Evolutionary conservation across 2,329 filamentous ascomycete species (phyloP), one percentile per base, ranked within the genome.

Genomic region (Ophiostoma sp.): DNA sequence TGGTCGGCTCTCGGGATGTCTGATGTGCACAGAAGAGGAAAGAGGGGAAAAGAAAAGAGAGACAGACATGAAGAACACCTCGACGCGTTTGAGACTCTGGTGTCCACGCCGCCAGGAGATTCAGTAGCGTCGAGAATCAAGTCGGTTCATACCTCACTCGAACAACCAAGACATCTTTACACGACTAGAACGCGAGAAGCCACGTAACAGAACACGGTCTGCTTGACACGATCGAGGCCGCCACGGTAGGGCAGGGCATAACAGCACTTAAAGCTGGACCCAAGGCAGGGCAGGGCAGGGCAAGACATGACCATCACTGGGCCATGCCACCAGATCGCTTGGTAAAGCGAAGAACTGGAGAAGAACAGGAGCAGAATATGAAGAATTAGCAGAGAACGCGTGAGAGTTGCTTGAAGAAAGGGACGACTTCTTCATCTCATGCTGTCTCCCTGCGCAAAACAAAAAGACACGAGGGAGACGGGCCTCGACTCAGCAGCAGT

Each of bases 351-450:
- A 22, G 9, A 25, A 11, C 3, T 28, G 50, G 50, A 4, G 22
- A 19, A 19, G 42, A 42, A 42, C 39, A 42, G 42, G 42, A 48
- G 15, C 5, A 19, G 42, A 48, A 48, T 15, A 48, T 15, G 42
- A 48, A 48, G 42, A 48, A 48, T 48, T 17, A 25, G 28, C 15
- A 33, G 59, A 63, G 33, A 42, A 64, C 33, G 22, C 59, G 59
- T 36, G n/a, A 39, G 19, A n/a, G 7, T 25, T 36, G 19, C 19
- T 45, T 45, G 61, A 28, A 45, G 61, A 45, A 45, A 66, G 61
- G 61, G 61, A 64, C 61, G 61, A 25, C 69, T 59, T 70, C 52
- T 70, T 70, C 69, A 70, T 70, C 69, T 70, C 69, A 48, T 70
- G 52, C 33, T 19, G 33, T 45, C 69, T 59, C 52, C 69, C 69